These are phyloP conservation scores for Raddia guianensis DNA, from an alignment of 176 grass and related monocot genomes.

Conservation along the genomic window DNA sequence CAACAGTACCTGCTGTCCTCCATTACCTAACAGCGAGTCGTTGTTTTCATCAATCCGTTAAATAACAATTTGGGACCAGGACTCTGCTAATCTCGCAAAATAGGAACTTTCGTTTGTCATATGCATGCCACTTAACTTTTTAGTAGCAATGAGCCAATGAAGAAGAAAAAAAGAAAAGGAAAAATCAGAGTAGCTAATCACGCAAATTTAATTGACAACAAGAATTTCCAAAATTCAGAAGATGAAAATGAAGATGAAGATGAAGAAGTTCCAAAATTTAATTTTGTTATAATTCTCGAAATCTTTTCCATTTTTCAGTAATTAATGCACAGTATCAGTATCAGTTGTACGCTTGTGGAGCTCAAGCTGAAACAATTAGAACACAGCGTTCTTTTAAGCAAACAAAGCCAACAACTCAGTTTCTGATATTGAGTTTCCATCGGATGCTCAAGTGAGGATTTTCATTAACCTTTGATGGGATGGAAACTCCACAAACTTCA, in stretches of 20 bases:
- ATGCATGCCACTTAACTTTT: neutral
- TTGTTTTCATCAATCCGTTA: constrained; percentile 41
- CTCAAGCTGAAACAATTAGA: neutral
- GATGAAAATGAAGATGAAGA: too few relatives aligned
- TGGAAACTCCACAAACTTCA: neutral
- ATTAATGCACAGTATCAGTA: neutral
- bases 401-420: too few relatives aligned
- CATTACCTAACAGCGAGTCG: constrained; percentile 49
- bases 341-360: neutral
- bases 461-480: neutral
- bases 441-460: neutral
- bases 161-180: neutral
- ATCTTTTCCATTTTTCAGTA: neutral
- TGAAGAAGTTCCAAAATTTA: too few relatives aligned
- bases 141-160: neutral
- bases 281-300: neutral
- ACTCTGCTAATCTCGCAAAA: neutral
- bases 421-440: neutral
- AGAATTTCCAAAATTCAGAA: neutral
- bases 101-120: constrained; percentile 20
- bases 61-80: constrained; percentile 36
- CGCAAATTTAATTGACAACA: neutral
- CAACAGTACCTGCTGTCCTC: constrained; percentile 50
- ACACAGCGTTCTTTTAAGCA: too few relatives aligned
- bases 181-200: neutral